Conservation (phyloP, 805 yeast genomes). For the Candida berthetii region DNA sequence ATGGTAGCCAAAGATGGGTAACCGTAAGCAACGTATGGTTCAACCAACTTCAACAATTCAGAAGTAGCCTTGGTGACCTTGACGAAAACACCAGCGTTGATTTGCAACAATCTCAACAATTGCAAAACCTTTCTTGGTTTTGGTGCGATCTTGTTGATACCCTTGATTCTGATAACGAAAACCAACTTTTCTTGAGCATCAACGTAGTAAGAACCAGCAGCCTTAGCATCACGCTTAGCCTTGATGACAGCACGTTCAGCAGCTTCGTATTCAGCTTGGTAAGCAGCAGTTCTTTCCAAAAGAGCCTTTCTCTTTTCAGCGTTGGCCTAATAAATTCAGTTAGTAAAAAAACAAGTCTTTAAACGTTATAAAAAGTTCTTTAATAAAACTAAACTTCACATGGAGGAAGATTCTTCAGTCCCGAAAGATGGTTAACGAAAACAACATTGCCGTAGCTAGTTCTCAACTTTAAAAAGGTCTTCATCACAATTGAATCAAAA, state of each 20-base stretch:
- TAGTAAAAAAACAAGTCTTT: too few species aligned
- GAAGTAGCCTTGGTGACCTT: slow-evolving; percentile 93
- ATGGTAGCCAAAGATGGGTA: slow-evolving; percentile 91
- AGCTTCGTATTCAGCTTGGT: slow-evolving; percentile 89
- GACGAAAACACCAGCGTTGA: slow-evolving; percentile 92
- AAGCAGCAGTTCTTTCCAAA: slow-evolving; percentile 94
- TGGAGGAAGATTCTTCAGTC: slow-evolving; percentile 36
- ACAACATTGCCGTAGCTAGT: slow-evolving; percentile 71
- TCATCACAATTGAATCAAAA: slow-evolving; percentile 31
- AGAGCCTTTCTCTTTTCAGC: slow-evolving; percentile 60
- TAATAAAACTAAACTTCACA: not conserved
- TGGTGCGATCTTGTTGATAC: slow-evolving; percentile 98
- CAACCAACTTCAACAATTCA: slow-evolving; percentile 89
- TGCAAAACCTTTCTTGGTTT: slow-evolving; percentile 99
- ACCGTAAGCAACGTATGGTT: slow-evolving; percentile 97
- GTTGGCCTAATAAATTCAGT: slow-evolving; percentile 33
- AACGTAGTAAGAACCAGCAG: slow-evolving; percentile 90
- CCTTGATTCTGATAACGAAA: slow-evolving; percentile 97
- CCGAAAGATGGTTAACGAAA: slow-evolving; percentile 79
- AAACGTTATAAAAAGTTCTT: too few species aligned
- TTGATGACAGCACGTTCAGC: slow-evolving; percentile 83
- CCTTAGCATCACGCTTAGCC: slow-evolving; percentile 92
- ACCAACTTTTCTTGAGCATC: slow-evolving; percentile 93
- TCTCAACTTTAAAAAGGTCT: slow-evolving; percentile 45
- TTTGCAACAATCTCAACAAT: slow-evolving; percentile 88